Base-by-base conservation (phyloP, 371 early-diverging fungal species). In the Mortierella sp. region DNA sequence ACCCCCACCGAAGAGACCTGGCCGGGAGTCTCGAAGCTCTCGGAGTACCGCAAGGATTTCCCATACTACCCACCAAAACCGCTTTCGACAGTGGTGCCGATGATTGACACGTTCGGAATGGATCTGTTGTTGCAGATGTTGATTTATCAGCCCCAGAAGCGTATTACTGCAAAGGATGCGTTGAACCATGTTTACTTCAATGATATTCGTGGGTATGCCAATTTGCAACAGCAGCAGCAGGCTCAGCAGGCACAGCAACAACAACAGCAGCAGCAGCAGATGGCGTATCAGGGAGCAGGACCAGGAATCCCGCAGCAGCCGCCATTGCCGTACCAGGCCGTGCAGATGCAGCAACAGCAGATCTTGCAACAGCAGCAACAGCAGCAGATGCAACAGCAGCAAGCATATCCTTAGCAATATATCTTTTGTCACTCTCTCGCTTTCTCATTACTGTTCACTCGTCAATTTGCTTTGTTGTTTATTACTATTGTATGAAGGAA, bases 81-180 rank as follows among this genome's bases (percentile, higher is more conserved):
- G 28, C 89, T 97, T 69, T 91, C 90, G 40, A 89, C 92, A 43
- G 89, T 93, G 26, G 78, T 98, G 67, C 96, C 98, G 24, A 95
- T 91, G 87, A 91, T 97, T 81, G 96, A 96, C 71, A 86, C 92
- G 19, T 83, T 88, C 40, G 97, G 94, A 21, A 86, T 95, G 69
- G 97, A 97, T 76, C 86, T 98, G 59, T 86, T 98, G 64, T 88
- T 86, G 75, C 91, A 94, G 61, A 91, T 98, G 91, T 83, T 98
- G 48, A 95, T 94, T 79, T 97, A 95, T 81, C 95, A 95, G 72
- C 98, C 98, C 50, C 92, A 95, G 26, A 81, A 91, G 82, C 89
- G 98, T 59, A 95, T 98, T 72, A 91, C 94, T 19, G 98, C 98
- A n/a, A 93, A 94, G 80, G 94, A 95, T 73, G 97, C 97, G 11